A percentile compares a stretch with the other conserved stretches of the same genome.
These are phyloP conservation scores for Medicago arabica DNA, from an alignment of 306 rosid genomes.

Conservation along the genomic window DNA sequence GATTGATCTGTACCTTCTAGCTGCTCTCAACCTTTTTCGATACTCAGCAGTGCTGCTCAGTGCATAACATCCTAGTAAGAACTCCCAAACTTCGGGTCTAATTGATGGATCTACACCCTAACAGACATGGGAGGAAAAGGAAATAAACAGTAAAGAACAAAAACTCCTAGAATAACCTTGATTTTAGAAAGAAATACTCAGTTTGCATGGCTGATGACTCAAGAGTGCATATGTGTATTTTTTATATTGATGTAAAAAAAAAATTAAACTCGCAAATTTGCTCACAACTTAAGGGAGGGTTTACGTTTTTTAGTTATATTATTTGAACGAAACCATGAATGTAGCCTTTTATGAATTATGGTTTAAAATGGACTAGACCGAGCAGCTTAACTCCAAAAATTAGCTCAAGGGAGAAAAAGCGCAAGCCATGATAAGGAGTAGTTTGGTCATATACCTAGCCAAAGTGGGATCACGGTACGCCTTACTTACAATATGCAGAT, in stretches of 20 bases:
- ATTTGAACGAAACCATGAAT: neutral
- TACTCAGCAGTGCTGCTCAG: slow-evolving; percentile 74
- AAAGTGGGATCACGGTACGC: neutral
- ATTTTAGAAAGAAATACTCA: slow-evolving; percentile 29
- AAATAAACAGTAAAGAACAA: slow-evolving; percentile 40
- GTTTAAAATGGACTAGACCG: neutral
- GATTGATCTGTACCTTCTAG: slow-evolving; percentile 69
- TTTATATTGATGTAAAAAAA: slow-evolving; percentile 24
- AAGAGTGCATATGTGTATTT: slow-evolving; percentile 8
- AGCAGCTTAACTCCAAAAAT: neutral
- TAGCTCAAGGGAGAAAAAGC: neutral
- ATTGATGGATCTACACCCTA: slow-evolving; percentile 96
- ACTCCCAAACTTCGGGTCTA: slow-evolving; percentile 93
- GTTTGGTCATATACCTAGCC: neutral
- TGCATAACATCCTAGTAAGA: slow-evolving; percentile 90
- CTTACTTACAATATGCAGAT: neutral
- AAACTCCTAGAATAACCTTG: slow-evolving; percentile 11
- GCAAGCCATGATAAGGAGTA: neutral
- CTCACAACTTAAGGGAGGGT: neutral
- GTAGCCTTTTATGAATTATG: neutral
- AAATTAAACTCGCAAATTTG: slow-evolving; percentile 14
- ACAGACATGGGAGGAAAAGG: slow-evolving; percentile 31
- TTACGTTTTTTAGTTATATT: neutral
- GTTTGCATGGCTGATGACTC: slow-evolving; percentile 19
- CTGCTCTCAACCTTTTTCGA: slow-evolving; percentile 73